Evolutionary conservation across 768 basidiomycete genomes (phyloP).

Genomic region (Amylocystis lapponica): DNA sequence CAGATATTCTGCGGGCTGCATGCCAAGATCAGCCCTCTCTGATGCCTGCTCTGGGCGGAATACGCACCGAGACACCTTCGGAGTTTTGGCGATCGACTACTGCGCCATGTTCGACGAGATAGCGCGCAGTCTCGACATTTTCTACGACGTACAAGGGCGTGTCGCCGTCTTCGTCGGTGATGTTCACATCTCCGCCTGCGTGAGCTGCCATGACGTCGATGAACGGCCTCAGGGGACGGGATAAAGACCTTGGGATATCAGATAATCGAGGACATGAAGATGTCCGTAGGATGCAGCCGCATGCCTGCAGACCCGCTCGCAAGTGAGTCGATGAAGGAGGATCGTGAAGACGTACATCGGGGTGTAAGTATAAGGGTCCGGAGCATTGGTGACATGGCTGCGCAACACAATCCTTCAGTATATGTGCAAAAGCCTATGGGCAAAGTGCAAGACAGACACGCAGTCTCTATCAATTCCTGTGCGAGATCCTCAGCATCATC

Average conservation of each 20-base stretch:
- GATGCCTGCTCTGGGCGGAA: no score
- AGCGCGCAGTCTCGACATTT: constrained; percentile 68
- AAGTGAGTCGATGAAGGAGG: constrained; percentile 5
- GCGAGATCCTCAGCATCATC: constrained; percentile 4
- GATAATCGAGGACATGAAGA: constrained; percentile 66
- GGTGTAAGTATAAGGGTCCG: constrained; percentile 72
- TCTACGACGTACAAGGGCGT: constrained; percentile 92
- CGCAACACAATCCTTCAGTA: no score
- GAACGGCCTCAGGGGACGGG: constrained; percentile 2
- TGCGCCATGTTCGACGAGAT: constrained; percentile 76
- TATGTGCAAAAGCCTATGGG: no score
- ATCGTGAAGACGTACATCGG: constrained; percentile 52
- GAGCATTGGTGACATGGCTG: constrained; percentile 56
- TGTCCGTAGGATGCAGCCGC: constrained; percentile 93
- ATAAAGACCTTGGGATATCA: constrained; percentile 58
- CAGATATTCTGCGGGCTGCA: constrained; percentile 65
- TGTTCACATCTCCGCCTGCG: constrained; percentile 80
- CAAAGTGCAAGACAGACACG: no score
- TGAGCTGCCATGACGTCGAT: not conserved
- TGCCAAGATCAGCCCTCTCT: not conserved
- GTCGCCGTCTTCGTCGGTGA: constrained; percentile 83
- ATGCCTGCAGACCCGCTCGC: constrained; percentile 74
- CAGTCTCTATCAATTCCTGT: constrained; percentile 55
- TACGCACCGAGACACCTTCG: constrained; percentile 71
- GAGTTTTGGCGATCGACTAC: constrained; percentile 52